Evolutionary conservation across 139 green algal species (phyloP).

Genomic region (Chlamydomonas eustigma): DNA sequence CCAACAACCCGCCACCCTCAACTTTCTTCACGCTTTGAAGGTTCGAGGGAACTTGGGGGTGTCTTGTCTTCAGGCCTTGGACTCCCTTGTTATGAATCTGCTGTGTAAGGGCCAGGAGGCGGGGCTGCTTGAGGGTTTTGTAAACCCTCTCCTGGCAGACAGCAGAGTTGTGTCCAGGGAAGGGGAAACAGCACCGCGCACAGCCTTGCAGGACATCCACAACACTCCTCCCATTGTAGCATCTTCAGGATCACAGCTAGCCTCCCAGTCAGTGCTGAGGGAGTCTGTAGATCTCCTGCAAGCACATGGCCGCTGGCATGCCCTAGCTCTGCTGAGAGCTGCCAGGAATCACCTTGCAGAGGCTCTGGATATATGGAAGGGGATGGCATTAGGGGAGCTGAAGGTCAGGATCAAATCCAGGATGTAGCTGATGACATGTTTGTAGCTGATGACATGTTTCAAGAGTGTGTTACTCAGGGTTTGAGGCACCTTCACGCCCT

Average conservation of each 20-base stretch:
- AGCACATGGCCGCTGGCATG: constrained; percentile 29
- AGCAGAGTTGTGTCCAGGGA: not conserved
- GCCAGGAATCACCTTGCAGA: constrained; percentile 8
- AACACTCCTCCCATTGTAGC: not conserved
- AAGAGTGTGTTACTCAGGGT: no score
- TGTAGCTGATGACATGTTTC: no score
- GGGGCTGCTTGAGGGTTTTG: not conserved
- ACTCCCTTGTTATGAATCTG: constrained; percentile 61
- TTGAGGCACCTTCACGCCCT: no score
- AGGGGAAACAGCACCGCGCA: not conserved
- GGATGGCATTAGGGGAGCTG: constrained; percentile 29
- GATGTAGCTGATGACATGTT: no score
- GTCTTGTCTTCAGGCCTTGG: constrained; percentile 40
- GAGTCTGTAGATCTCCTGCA: constrained; percentile 22
- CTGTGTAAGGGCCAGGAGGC: constrained; percentile 27
- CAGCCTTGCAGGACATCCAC: not conserved
- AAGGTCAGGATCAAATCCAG: no score
- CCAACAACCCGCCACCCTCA: no score
- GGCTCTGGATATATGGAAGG: constrained; percentile 38
- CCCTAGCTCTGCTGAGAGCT: constrained; percentile 37
- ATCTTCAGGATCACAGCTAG: not conserved
- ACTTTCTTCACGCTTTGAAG: no score
- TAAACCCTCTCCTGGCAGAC: not conserved
- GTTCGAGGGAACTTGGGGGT: not conserved
- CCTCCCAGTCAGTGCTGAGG: not conserved